Percentiles rank a stretch among this genome's conserved stretches.
phyloP scores from a whole-genome alignment of 192 early-diverging fungal species.

The Coemansia sp. region DNA sequence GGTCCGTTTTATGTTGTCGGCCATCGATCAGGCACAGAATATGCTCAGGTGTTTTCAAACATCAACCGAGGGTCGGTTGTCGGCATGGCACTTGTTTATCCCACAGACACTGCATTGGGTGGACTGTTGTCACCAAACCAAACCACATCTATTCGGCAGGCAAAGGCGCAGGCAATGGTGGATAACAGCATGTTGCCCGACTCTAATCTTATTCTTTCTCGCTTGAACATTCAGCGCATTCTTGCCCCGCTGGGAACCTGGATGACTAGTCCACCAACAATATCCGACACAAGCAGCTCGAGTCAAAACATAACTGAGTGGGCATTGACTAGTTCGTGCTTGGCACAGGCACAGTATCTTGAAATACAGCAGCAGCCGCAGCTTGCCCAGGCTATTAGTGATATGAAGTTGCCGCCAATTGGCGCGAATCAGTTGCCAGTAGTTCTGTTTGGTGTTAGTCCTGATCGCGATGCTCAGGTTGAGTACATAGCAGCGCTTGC shows the following conservation, averaged over 20 bases:
- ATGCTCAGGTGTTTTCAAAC: conserved; percentile 25
- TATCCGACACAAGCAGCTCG: conserved; percentile 1
- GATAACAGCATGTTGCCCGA: conserved; percentile 15
- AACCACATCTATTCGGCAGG: neutral
- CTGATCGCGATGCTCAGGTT: neutral
- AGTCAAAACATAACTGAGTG: conserved; percentile 21
- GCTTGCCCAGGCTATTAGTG: conserved; percentile 2
- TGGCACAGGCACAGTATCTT: conserved; percentile 40
- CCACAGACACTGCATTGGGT: conserved; percentile 21
- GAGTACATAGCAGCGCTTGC: conserved; percentile 3
- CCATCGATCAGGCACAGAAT: conserved; percentile 39
- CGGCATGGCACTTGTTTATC: conserved; percentile 38
- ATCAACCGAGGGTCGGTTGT: conserved; percentile 13
- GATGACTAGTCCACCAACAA: conserved; percentile 5
- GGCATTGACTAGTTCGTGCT: conserved; percentile 19
- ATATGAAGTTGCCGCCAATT: neutral
- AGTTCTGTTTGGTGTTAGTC: conserved; percentile 20
- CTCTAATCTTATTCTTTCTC: neutral
- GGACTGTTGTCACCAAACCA: conserved; percentile 11
- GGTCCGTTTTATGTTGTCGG: conserved; percentile 45
- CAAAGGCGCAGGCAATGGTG: conserved; percentile 4
- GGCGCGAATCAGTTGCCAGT: conserved; percentile 11
- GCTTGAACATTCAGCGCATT: conserved; percentile 22
- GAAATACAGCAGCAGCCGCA: conserved; percentile 15
- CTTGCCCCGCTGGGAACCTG: conserved; percentile 30